Evolutionary conservation across 192 early-diverging fungal genomes (phyloP), one percentile per base, ranked within the genome.

Genomic region (Ambispora gerdemannii): DNA sequence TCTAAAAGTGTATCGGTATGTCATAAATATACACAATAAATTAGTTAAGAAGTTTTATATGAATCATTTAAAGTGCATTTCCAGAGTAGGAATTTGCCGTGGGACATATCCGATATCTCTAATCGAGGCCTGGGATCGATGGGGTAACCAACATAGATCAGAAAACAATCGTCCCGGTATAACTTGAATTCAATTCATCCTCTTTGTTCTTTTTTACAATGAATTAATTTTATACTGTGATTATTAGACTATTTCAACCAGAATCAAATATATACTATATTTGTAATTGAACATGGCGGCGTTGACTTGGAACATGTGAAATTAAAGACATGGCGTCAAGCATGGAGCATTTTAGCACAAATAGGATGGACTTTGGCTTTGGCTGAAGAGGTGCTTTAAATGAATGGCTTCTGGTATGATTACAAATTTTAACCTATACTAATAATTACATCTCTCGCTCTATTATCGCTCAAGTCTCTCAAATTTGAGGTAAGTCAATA

Each of bases 261-360:
- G 3, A 79, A 82, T 49, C 94, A 94, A 75, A 79, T 92, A 2
- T 93, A 89, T 72, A 84, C 83, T 10, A 84, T 93, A 19, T 80
- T 93, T 63, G 75, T 91, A 4, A 75, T 94, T 30, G 86, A 84
- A 15, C 80, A 92, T 77, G 91, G 86, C 6, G 94, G 94, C 8
- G 76, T 83, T 50, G 88, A 91, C 51, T 79, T 96, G 30, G 90
- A 89, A 70, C 77, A 88, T 28, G 74, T 71, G 25, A 63, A 73
- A 13, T 38, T 86, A 8, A 35, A 75, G 4, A 84, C 81, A 32
- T 93, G 87, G 86, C 78, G 77, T 22, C 83, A 86, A 51, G 87
- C 89, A 0, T 84, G 85, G 73, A 84, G 82, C 43, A 77, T 92
- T 19, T 75, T 93, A 50, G 67, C 82, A 28, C 94, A 96, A 63